A percentile compares a stretch with the other conserved stretches of the same genome.
phyloP scores from a whole-genome alignment of 2,329 filamentous ascomycete species.

The Trichocomaceae sp. region DNA sequence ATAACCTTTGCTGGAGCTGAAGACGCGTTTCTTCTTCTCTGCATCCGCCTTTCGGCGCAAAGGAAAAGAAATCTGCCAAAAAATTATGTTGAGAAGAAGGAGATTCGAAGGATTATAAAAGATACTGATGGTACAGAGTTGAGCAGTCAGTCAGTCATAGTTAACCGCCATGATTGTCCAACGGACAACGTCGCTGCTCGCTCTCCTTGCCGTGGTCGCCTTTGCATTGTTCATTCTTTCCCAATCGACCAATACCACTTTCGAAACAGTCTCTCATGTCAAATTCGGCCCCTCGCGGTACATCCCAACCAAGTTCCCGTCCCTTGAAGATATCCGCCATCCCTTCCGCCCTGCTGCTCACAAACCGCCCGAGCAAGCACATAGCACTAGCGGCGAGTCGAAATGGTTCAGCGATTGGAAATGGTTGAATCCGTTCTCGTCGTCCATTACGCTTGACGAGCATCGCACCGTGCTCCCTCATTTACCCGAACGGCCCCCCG shows the following conservation, averaged over 20 bases:
- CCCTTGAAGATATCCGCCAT: conserved; percentile 47
- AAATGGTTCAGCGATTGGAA: conserved; percentile 86
- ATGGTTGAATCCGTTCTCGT: conserved; percentile 87
- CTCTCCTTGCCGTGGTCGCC: conserved; percentile 38
- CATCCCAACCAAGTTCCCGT: conserved; percentile 35
- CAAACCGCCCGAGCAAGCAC: conserved; percentile 64
- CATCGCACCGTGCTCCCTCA: conserved; percentile 77
- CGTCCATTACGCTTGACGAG: conserved; percentile 70
- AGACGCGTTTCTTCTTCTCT: no score
- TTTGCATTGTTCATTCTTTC: conserved; percentile 41
- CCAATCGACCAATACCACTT: conserved; percentile 28
- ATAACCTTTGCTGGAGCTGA: no score
- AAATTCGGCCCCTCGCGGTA: conserved; percentile 23
- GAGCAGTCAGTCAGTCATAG: not conserved
- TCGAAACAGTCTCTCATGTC: conserved; percentile 19
- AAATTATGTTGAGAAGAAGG: no score
- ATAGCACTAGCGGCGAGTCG: conserved; percentile 70
- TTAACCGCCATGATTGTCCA: conserved; percentile 31
- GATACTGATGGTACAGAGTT: not conserved
- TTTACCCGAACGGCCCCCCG: conserved; percentile 59
- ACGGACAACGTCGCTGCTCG: conserved; percentile 36
- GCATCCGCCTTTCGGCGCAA: no score
- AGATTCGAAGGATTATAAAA: no score
- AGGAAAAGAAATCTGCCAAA: no score
- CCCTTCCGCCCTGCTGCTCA: conserved; percentile 66